Percentiles rank a stretch among this genome's conserved stretches.
These are phyloP conservation scores for Ceratocystis smalleyi DNA, from an alignment of 2,329 filamentous ascomycete genomes.

Conservation along the genomic window DNA sequence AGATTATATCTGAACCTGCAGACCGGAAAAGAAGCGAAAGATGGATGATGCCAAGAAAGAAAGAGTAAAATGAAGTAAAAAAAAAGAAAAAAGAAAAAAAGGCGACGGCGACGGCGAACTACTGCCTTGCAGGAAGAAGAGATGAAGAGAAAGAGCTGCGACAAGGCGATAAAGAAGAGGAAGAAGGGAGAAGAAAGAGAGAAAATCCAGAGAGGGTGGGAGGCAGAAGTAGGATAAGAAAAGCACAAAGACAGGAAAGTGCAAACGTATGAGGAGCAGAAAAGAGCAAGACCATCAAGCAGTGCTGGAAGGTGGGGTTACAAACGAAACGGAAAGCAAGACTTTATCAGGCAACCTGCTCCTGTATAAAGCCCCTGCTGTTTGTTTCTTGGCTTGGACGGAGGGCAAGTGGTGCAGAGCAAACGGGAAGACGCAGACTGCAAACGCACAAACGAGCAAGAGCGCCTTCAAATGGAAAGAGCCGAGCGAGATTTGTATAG, in stretches of 20 bases:
- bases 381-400: neutral
- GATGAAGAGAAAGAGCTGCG: constrained; percentile 8
- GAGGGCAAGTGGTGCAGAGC: neutral
- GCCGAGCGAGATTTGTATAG: too few relatives aligned
- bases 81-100: constrained; percentile 19
- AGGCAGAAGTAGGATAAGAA: neutral
- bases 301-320: neutral
- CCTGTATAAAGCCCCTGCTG: neutral
- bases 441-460: too few relatives aligned
- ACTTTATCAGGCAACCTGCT: neutral
- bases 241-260: neutral
- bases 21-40: constrained; percentile 8
- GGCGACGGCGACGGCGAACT: too few relatives aligned
- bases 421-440: neutral
- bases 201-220: constrained; percentile 8
- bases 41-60: neutral
- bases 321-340: neutral
- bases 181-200: constrained; percentile 12
- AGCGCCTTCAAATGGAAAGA: too few relatives aligned
- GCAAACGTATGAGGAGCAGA: neutral
- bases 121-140: constrained; percentile 3
- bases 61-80: constrained; percentile 16
- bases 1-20: constrained; percentile 11
- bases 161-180: neutral
- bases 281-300: too few relatives aligned